Evolutionary conservation across 805 yeast genomes (phyloP).

Genomic region (Helenozyma baotianmanensis): DNA sequence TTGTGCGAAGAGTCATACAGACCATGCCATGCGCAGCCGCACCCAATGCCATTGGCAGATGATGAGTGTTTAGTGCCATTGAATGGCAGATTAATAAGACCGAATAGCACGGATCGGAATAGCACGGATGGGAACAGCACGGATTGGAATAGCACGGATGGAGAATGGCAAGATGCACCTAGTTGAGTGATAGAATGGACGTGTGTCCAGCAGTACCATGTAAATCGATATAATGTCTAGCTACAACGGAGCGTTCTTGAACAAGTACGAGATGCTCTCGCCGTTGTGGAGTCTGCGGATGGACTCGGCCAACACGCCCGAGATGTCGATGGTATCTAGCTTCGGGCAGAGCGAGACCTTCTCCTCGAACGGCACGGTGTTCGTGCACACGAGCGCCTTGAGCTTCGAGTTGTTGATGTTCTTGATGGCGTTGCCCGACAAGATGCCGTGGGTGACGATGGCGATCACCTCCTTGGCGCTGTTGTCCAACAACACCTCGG

Average conservation of each 20-base stretch:
- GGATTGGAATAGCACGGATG: too few relatives aligned
- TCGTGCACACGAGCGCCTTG: slow-evolving; percentile 71
- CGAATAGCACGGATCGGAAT: too few relatives aligned
- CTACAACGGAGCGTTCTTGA: slow-evolving; percentile 57
- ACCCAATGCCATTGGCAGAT: too few relatives aligned
- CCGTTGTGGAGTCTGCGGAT: slow-evolving; percentile 83
- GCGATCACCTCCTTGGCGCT: slow-evolving; percentile 73
- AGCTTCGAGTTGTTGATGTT: slow-evolving; percentile 67
- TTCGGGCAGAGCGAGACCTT: slow-evolving; percentile 55
- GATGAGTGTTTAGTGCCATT: too few relatives aligned
- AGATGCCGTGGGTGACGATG: slow-evolving; percentile 77
- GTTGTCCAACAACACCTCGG: slow-evolving; percentile 65
- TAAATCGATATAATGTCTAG: too few relatives aligned
- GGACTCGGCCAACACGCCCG: slow-evolving; percentile 74
- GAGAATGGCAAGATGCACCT: too few relatives aligned
- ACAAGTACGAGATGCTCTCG: slow-evolving; percentile 76
- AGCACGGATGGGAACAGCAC: too few relatives aligned
- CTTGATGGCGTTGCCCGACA: slow-evolving; percentile 68
- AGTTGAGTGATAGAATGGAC: too few relatives aligned
- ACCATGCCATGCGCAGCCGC: too few relatives aligned
- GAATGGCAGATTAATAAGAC: too few relatives aligned
- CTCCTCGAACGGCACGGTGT: slow-evolving; percentile 73
- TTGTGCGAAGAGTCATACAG: too few relatives aligned
- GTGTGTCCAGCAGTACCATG: too few relatives aligned
- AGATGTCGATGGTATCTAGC: slow-evolving; percentile 65